A percentile compares a stretch with the other conserved stretches of the same genome.
Evolutionary conservation across 1,284 basidiomycete species (phyloP).

Genomic region (Ceraceosorus guamensis): DNA sequence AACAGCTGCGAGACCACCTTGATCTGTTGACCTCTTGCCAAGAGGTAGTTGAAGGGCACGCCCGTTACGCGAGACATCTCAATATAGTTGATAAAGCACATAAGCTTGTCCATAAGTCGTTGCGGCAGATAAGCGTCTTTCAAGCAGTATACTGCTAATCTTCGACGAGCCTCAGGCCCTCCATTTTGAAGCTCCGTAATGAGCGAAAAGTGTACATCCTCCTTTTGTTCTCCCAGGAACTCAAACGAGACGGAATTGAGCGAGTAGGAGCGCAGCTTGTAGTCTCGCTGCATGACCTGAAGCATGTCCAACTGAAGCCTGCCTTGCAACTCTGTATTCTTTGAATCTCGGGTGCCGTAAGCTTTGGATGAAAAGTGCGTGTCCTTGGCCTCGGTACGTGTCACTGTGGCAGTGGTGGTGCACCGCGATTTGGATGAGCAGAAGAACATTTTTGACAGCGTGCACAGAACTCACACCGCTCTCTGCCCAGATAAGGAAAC

Average conservation of each 20-base stretch:
- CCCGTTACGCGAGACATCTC: conserved; percentile 48
- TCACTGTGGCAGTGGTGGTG: conserved; percentile 6
- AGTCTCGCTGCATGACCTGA: conserved; percentile 48
- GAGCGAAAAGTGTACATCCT: conserved; percentile 47
- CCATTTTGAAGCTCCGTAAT: conserved; percentile 48
- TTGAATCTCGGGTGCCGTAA: conserved; percentile 47
- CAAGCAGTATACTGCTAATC: conserved; percentile 46
- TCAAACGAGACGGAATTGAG: conserved; percentile 48
- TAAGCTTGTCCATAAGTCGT: conserved; percentile 47
- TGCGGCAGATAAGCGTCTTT: conserved; percentile 49
- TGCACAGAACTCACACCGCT: conserved; percentile 15
- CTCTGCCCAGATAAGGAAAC: conserved; percentile 45
- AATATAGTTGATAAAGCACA: conserved; percentile 49
- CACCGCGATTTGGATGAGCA: background rate
- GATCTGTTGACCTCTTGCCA: conserved; percentile 48
- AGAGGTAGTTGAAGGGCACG: conserved; percentile 48
- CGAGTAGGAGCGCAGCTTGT: conserved; percentile 46
- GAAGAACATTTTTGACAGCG: background rate
- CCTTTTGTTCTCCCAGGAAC: conserved; percentile 47
- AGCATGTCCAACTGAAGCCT: conserved; percentile 48
- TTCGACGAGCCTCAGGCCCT: conserved; percentile 44
- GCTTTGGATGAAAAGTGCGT: conserved; percentile 49
- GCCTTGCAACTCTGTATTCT: conserved; percentile 45
- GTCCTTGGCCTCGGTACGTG: conserved; percentile 45
- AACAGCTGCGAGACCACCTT: conserved; percentile 48